phyloP scores from a whole-genome alignment of 495 filamentous ascomycete genomes.

The Penicillium subrubescens region DNA sequence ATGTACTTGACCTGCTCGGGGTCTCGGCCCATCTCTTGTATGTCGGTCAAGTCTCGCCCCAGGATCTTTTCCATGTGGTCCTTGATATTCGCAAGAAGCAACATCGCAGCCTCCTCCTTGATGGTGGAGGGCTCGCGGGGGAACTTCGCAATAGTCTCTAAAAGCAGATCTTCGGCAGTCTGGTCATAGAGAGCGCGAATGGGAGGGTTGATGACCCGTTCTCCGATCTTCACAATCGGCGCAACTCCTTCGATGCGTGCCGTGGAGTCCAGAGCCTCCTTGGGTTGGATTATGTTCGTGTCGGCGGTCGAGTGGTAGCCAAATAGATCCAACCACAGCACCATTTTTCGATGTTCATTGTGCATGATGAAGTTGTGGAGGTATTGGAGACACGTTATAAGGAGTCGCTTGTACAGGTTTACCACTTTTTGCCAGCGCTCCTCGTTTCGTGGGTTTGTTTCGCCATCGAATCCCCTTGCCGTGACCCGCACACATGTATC shows the following conservation, averaged over 20 bases:
- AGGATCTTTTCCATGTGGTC: slow-evolving; percentile 55
- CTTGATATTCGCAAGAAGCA: slow-evolving; percentile 53
- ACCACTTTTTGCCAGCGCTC: slow-evolving; percentile 75
- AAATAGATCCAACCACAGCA: slow-evolving; percentile 86
- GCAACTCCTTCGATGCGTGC: slow-evolving; percentile 44
- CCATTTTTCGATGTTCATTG: slow-evolving; percentile 88
- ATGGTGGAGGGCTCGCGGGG: slow-evolving; percentile 50
- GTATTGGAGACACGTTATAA: slow-evolving; percentile 88
- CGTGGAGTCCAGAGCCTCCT: slow-evolving; percentile 44
- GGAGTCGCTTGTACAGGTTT: slow-evolving; percentile 77
- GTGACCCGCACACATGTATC: slow-evolving; percentile 85
- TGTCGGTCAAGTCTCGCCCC: slow-evolving; percentile 47
- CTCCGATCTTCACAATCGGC: slow-evolving; percentile 48
- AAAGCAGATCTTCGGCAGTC: slow-evolving; percentile 48
- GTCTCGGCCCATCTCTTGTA: slow-evolving; percentile 52
- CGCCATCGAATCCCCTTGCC: slow-evolving; percentile 85
- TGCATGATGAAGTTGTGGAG: slow-evolving; percentile 90
- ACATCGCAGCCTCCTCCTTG: slow-evolving; percentile 53
- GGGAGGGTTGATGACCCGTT: slow-evolving; percentile 48
- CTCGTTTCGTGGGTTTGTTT: slow-evolving; percentile 64
- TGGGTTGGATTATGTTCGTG: slow-evolving; percentile 53
- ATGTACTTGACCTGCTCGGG: slow-evolving; percentile 53
- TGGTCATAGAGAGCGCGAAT: slow-evolving; percentile 51
- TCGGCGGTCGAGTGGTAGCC: slow-evolving; percentile 61
- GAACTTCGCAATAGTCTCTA: slow-evolving; percentile 52